Evolutionary conservation across 1,284 basidiomycete species (phyloP), one percentile per base, ranked within the genome.

Genomic region (Golubevia sp.): DNA sequence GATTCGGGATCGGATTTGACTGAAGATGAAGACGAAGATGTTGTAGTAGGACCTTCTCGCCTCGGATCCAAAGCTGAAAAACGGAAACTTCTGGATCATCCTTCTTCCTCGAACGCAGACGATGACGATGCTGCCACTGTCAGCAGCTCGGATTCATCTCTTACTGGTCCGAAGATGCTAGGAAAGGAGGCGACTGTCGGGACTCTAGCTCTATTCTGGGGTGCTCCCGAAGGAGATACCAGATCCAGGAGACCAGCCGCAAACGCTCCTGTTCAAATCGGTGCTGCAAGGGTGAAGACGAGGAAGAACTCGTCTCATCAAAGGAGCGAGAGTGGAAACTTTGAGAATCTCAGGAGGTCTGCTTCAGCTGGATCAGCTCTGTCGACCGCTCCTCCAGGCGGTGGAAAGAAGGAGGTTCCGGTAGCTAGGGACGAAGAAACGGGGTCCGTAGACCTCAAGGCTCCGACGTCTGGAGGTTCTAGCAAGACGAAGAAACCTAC

Each of bases 131-230:
- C 30, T 20, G 24, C 54, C 20, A 55, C n/a, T 7, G 54, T 34
- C 30, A 34, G 54, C 20, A 66, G 68, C 55, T 49, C 61, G 6
- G 70, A 68, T 51, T 68, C 71, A 18, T 68, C 67, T 44, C 74
- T 71, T 8, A 58, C 66, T 15, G 79, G 74, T 4, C 80, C 80
- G 15, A 74, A 76, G 64, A 82, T 82, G 70, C 67, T 83, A 1
- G 80, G 80, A 27, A 79, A 79, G 54, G 68, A 76, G 15, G 80
- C 80, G 25, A 75, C 74, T 60, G 78, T 77, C 3, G 79, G 82
- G 48, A 73, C 76, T 8, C 53, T 83, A 30, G 80, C 80, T 1
- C 64, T 72, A 23, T 80, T 75, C 55, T 83, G 80, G 80, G 80
- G 80, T 26, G 79, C 79, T 3, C 66, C 59, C 3, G 68, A 70